Base-by-base conservation (phyloP, 2,329 filamentous ascomycete species). In the Trichoderma atroviride region DNA sequence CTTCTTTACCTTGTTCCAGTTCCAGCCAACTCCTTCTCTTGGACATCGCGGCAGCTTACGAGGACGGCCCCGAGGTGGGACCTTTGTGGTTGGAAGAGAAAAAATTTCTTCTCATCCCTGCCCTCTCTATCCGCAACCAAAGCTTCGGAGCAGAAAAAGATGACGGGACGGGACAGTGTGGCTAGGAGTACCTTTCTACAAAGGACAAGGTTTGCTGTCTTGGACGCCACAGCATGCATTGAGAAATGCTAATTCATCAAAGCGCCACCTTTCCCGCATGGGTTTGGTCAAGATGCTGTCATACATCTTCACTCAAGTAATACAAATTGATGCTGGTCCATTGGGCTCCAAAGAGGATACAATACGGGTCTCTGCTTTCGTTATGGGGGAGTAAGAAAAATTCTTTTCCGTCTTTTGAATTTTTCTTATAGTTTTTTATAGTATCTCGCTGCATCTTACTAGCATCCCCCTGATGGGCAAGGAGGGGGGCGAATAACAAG, bases 51-150 rank as follows among this genome's bases (percentile, higher is more conserved):
- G 65, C 57, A 29, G 33, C 47, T 27, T 53, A 27, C 13, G 35
- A 27, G 65, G 65, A 22, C 27, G 43, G 37, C 65, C 16, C 56
- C 33, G 65, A 56, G 50, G 65, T 68, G 65, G 65, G 33, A 47
- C 58, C 27, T 40, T 35, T 47, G 60, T 33, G 43, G 33, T 31
- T 14, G 60, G 43, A 47, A 52, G 50, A 57, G 19, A 37, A 40
- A 66, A 58, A 60, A 60, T 40, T 61, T 68, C 65, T 61, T 33
- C 33, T 50, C 57, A 5, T 67, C 64, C 64, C 58, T 68, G 65
- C 50, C 13, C 29, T 22, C 61, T 53, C 33, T n/a, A 10, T 35
- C 13, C 24, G 50, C 58, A 56, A 13, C 56, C 35, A 68, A 60
- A 59, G 43, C 64, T 59, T 67, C 22, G 22, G 31, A 50, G 35